Conservation (phyloP, 257 asterid genomes). For the Lantana camara region DNA sequence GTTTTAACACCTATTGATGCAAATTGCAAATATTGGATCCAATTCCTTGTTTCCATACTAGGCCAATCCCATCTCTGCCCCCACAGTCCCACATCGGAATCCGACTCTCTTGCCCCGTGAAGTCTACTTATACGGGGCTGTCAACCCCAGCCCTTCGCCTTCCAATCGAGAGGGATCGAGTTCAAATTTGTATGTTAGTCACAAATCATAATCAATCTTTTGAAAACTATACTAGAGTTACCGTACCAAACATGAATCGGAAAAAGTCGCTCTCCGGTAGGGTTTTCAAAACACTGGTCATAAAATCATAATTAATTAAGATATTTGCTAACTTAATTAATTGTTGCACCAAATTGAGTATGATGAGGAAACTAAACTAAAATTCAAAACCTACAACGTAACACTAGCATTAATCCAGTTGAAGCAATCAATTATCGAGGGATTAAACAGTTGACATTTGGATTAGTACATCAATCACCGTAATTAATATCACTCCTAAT, state of each 20-base stretch:
- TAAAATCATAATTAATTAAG: too few species aligned
- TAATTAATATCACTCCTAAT: background rate
- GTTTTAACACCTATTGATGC: slow-evolving; percentile 19
- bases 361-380: slow-evolving; percentile 3
- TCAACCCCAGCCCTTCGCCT: slow-evolving; percentile 21
- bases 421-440: slow-evolving; percentile 40
- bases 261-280: too few species aligned
- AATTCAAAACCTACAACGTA: slow-evolving; percentile 24
- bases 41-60: slow-evolving; percentile 18
- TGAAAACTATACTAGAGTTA: too few species aligned
- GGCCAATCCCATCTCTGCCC: background rate
- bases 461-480: slow-evolving; percentile 9
- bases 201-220: too few species aligned
- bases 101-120: slow-evolving; percentile 9
- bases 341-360: too few species aligned
- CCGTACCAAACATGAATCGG: too few species aligned
- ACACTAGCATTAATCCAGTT: background rate
- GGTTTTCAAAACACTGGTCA: too few species aligned
- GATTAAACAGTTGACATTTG: slow-evolving; percentile 39
- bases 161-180: slow-evolving; percentile 30
- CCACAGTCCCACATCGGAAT: slow-evolving; percentile 15
- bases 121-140: slow-evolving; percentile 26
- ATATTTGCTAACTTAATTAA: too few species aligned
- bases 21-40: slow-evolving; percentile 22
- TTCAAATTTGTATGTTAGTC: too few species aligned